Base-by-base conservation (phyloP, 164 flowering plant genomes). In the Houttuynia cordata region DNA sequence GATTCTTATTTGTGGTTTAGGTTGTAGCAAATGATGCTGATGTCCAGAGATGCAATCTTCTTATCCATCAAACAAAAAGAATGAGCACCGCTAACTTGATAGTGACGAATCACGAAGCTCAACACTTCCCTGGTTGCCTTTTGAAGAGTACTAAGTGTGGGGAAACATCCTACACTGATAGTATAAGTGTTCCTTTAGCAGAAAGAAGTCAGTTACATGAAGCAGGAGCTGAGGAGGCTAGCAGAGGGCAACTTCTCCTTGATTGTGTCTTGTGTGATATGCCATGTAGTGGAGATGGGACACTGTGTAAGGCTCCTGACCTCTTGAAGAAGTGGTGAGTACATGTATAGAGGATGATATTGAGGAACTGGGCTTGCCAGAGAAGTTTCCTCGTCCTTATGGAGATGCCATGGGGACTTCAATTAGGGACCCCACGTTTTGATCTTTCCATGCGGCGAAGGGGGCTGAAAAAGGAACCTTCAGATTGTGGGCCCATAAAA, bases 281-380 rank as follows among this genome's bases (percentile, higher is more conserved):
- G 62, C 99, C 99, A 9, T 94, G 99, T 73, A 94, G 99, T 68
- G 99, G 99, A 68, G 99, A 94, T 83, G 99, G 99, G 37, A 94
- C 99, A 42, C 89, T 94, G 53, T 91, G 99, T 57, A 94, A 94
- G 76, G 99, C 99, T 69, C 99, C 99, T 60, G 97, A 94, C 71
- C 78, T 94, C 40, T 94, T 97, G 97, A 83, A 95, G 72, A 94
- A 84, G 73, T 94, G 99, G 99, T 90, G 70, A 25, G 53, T 62
- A 52, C 58, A 57, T 30, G 37, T 30, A 61, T 15, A 50, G 9
- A 10, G 22, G 20, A 53, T 18, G 56, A 20, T 53, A 53, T 10
- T 20, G 18, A 3, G 8, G 22, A 20, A 53, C 13, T 20, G 12
- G 22, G 24, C 56, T 20, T 19, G 12, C 24, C 20, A 18, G 56